A percentile compares a stretch with the other conserved stretches of the same genome.
phyloP scores from a whole-genome alignment of 1,284 basidiomycete species.

The Boletus sp. region DNA sequence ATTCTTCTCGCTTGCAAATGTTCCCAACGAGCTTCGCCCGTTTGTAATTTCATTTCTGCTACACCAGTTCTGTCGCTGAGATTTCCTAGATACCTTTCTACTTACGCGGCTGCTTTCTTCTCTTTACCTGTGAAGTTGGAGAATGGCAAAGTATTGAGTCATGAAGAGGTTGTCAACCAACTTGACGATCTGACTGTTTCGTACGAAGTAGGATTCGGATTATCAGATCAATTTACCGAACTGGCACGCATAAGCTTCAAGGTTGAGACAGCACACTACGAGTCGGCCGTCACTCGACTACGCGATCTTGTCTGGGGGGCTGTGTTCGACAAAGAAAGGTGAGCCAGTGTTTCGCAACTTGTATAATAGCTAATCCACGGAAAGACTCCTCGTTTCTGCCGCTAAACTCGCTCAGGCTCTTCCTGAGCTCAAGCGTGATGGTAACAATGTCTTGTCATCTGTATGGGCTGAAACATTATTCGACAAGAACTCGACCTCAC shows the following conservation, averaged over 20 bases:
- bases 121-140: conserved; percentile 77
- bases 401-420: conserved; percentile 90
- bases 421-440: conserved; percentile 93
- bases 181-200: conserved; percentile 91
- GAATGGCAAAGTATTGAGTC: conserved; percentile 67
- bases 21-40: conserved; percentile 75
- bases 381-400: conserved; percentile 77
- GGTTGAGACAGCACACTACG: conserved; percentile 81
- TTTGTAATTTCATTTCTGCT: conserved; percentile 38
- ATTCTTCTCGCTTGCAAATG: conserved; percentile 68
- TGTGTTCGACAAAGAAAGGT: conserved; percentile 84
- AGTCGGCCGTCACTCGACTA: conserved; percentile 82
- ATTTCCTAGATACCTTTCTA: conserved; percentile 61
- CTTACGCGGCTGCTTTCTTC: conserved; percentile 89
- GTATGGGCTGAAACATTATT: conserved; percentile 70
- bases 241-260: conserved; percentile 76
- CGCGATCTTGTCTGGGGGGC: conserved; percentile 84
- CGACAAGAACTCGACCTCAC: conserved; percentile 69
- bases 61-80: conserved; percentile 5
- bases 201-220: conserved; percentile 77
- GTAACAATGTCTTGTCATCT: conserved; percentile 74
- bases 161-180: conserved; percentile 89
- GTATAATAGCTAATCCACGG: conserved; percentile 10
- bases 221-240: conserved; percentile 70
- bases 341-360: conserved; percentile 16